A percentile compares a stretch with the other conserved stretches of the same genome.
Evolutionary conservation across 192 early-diverging fungal genomes (phyloP).

Genomic region (Neocallimastix lanati): DNA sequence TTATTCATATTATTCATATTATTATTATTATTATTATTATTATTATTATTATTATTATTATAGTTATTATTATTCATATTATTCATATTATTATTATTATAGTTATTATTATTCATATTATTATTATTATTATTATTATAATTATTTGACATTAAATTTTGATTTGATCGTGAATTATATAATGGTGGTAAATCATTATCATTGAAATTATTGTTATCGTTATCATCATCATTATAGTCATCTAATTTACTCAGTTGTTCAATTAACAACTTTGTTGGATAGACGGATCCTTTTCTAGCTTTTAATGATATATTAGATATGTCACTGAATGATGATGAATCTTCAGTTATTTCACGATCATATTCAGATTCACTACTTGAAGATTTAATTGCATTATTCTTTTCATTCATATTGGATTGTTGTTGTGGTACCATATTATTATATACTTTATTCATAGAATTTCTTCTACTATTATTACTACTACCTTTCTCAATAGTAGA

Average conservation of each 20-base stretch:
- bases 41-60: no score
- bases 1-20: background rate
- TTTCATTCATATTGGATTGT: background rate
- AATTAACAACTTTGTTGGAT: background rate
- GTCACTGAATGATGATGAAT: background rate
- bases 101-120: no score
- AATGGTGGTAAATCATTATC: background rate
- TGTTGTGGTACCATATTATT: background rate
- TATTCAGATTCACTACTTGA: background rate
- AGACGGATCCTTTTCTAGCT: background rate
- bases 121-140: background rate
- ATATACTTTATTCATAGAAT: background rate
- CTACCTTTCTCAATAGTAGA: background rate
- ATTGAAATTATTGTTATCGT: no score
- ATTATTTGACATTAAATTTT: background rate
- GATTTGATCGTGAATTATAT: background rate
- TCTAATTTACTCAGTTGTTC: background rate
- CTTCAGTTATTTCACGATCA: no score
- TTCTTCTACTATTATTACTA: background rate
- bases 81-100: no score
- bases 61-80: no score
- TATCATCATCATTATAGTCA: no score
- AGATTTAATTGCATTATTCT: background rate
- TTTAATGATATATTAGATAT: background rate
- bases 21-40: background rate